phyloP scores from a whole-genome alignment of 352 stramenopile genomes.

The Phytophthora hybrid region DNA sequence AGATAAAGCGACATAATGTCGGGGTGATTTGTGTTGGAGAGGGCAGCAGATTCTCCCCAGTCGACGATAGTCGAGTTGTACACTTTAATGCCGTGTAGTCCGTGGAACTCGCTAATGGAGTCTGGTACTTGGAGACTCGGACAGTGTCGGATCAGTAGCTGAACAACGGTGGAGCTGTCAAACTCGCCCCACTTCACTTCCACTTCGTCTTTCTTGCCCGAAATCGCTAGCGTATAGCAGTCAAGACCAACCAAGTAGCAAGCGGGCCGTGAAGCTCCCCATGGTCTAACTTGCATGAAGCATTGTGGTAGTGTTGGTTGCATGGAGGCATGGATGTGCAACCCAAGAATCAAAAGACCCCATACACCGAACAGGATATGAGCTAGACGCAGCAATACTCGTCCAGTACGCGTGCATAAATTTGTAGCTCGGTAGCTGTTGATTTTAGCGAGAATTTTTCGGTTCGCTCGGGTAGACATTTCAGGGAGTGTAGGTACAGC shows the following conservation, averaged over 20 bases:
- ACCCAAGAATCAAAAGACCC: conserved; percentile 20
- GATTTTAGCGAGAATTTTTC: not conserved
- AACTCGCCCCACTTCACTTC: conserved; percentile 18
- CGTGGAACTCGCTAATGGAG: conserved; percentile 22
- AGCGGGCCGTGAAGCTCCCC: conserved; percentile 23
- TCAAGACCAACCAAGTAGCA: conserved; percentile 43
- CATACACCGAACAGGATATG: conserved; percentile 12
- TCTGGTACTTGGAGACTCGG: conserved; percentile 27
- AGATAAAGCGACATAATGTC: conserved; percentile 37
- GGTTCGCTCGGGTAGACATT: not conserved
- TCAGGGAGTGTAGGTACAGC: not conserved
- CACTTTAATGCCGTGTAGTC: conserved; percentile 29
- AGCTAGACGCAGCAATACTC: not conserved
- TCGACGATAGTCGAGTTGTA: conserved; percentile 45
- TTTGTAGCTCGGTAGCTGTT: not conserved
- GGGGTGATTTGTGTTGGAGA: conserved; percentile 16
- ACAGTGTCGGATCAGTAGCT: conserved; percentile 45
- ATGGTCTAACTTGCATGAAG: conserved; percentile 32
- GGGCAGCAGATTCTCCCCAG: conserved; percentile 31
- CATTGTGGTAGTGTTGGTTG: conserved; percentile 17
- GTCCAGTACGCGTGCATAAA: not conserved
- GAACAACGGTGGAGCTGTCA: conserved; percentile 27
- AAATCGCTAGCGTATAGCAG: conserved; percentile 23
- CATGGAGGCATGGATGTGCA: conserved; percentile 20
- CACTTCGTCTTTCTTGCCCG: conserved; percentile 16